phyloP scores from a whole-genome alignment of 768 basidiomycete genomes.

The Gautieria morchelliformis region DNA sequence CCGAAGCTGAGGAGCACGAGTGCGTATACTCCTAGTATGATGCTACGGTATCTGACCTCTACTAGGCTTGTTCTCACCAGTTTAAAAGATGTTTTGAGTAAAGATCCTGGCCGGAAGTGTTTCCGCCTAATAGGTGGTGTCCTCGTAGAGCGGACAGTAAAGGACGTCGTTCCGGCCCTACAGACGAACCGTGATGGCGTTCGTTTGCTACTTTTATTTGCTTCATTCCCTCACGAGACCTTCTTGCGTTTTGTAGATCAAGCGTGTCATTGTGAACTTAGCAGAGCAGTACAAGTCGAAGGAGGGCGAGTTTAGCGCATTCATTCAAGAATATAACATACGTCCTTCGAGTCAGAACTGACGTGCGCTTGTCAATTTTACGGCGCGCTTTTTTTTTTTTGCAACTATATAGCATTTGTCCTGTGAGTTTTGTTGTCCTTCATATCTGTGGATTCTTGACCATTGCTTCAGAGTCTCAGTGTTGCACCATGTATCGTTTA shows the following conservation, averaged over 20 bases:
- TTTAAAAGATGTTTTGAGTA: conserved; percentile 68
- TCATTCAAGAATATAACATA: conserved; percentile 71
- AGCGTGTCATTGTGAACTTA: conserved; percentile 66
- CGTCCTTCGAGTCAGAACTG: conserved; percentile 33
- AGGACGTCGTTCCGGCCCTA: conserved; percentile 85
- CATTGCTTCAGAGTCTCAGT: background rate
- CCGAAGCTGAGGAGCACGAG: conserved; percentile 94
- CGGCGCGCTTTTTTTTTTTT: background rate
- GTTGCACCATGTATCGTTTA: background rate
- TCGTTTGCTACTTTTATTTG: conserved; percentile 19
- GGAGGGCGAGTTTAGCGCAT: conserved; percentile 72
- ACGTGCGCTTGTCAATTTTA: background rate
- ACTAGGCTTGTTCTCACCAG: conserved; percentile 81
- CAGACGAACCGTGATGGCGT: conserved; percentile 87
- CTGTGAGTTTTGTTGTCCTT: background rate
- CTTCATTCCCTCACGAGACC: background rate
- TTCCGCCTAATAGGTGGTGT: conserved; percentile 95
- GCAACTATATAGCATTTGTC: background rate
- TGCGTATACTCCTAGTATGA: conserved; percentile 31
- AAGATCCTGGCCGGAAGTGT: conserved; percentile 87
- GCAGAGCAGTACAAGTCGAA: conserved; percentile 83
- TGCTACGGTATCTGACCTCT: background rate
- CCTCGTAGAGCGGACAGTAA: conserved; percentile 90
- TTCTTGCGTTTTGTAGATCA: conserved; percentile 44
- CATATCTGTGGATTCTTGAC: background rate